Conservation (phyloP, 805 yeast species). For the Martiniozyma abietophila region DNA sequence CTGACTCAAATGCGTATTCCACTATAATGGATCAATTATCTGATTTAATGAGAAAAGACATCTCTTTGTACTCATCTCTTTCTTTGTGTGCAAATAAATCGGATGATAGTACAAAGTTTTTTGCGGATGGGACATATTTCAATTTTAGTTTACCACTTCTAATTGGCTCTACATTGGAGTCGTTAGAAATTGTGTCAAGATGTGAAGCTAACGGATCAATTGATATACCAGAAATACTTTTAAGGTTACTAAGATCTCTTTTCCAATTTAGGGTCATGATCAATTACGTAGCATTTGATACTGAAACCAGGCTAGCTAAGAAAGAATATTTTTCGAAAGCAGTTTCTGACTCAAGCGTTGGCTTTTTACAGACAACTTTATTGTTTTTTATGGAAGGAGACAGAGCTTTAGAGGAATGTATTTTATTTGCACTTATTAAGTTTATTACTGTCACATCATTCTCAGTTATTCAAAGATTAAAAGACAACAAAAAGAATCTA, state of each 20-base stretch:
- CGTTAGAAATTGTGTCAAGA: conserved; percentile 53
- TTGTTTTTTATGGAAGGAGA: conserved; percentile 35
- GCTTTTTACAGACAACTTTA: conserved; percentile 32
- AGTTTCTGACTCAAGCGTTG: conserved; percentile 24
- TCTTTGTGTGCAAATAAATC: conserved; percentile 1
- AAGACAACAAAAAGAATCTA: conserved; percentile 13
- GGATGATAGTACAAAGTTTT: conserved; percentile 8
- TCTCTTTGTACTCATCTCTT: conserved; percentile 1
- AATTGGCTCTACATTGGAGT: conserved; percentile 42
- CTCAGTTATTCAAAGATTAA: conserved; percentile 18
- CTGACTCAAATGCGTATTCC: conserved; percentile 11
- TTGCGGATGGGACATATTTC: conserved; percentile 11
- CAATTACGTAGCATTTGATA: conserved; percentile 15
- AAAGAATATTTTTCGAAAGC: conserved; percentile 17
- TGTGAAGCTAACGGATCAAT: conserved; percentile 21
- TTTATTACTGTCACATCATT: conserved; percentile 14
- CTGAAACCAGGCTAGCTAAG: conserved; percentile 6
- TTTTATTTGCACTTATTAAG: conserved; percentile 19
- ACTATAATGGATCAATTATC: conserved; percentile 18
- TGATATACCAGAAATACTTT: conserved; percentile 12
- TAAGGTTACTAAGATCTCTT: conserved; percentile 31
- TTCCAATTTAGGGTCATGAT: conserved; percentile 32
- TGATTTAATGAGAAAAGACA: conserved; percentile 3
- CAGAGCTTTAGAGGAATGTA: conserved; percentile 32
- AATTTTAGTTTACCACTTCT: conserved; percentile 18